phyloP scores from a whole-genome alignment of 371 early-diverging fungal species.

The Coemansia sp. region DNA sequence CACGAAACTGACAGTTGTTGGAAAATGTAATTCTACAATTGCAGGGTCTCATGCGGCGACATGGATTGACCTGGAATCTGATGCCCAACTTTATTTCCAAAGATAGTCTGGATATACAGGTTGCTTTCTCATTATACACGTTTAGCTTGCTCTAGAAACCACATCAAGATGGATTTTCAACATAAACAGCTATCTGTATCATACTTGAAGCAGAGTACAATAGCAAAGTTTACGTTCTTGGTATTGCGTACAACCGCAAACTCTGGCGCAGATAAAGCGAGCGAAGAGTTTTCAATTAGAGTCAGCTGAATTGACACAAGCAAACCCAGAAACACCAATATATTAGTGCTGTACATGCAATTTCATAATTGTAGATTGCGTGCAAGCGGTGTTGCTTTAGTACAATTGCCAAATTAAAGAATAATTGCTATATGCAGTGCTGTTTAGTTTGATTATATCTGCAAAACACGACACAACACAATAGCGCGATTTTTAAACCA shows the following conservation, averaged over 20 bases:
- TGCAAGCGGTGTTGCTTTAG: background rate
- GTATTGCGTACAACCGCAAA: background rate
- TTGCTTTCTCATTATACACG: background rate
- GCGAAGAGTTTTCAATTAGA: background rate
- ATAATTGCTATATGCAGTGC: background rate
- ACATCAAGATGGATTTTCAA: too few relatives aligned
- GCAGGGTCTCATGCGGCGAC: conserved; percentile 1
- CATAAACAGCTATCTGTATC: too few relatives aligned
- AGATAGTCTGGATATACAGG: background rate
- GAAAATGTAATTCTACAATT: conserved; percentile 2
- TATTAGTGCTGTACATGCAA: background rate
- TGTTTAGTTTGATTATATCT: background rate
- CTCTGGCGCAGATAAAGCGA: conserved; percentile 1
- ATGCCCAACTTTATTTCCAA: background rate
- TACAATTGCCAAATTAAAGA: background rate
- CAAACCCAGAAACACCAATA: background rate
- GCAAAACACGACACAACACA: background rate
- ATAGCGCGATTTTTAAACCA: background rate
- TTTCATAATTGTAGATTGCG: background rate
- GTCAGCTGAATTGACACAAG: background rate
- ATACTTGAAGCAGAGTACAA: too few relatives aligned
- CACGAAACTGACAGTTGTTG: background rate
- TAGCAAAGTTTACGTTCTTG: too few relatives aligned
- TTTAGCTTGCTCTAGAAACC: too few relatives aligned
- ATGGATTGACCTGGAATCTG: background rate